phyloP scores from a whole-genome alignment of 352 stramenopile species.

The Phytophthora pisi region DNA sequence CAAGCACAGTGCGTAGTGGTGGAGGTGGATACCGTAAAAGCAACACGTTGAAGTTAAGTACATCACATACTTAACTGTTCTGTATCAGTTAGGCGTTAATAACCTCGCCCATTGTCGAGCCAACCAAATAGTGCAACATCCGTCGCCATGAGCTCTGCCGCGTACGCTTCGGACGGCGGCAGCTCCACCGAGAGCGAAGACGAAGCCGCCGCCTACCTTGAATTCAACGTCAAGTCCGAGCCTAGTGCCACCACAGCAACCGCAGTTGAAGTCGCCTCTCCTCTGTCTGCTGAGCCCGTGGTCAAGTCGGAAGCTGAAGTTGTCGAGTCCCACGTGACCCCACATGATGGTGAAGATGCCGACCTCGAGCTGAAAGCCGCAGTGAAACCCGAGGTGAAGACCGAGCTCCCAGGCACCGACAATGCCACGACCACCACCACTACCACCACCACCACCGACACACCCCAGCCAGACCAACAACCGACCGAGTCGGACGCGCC shows the following conservation, averaged over 20 bases:
- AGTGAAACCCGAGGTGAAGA: conserved; percentile 14
- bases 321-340: conserved; percentile 9
- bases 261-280: neutral
- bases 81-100: neutral
- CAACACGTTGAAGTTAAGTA: neutral
- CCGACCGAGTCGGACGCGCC: neutral
- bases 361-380: conserved; percentile 9
- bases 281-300: neutral
- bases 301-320: conserved; percentile 21
- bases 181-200: conserved; percentile 33
- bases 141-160: conserved; percentile 1
- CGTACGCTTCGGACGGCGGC: conserved; percentile 21
- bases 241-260: neutral
- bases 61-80: neutral
- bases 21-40: too few relatives aligned
- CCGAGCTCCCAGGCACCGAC: conserved; percentile 3
- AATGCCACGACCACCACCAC: neutral
- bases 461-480: neutral
- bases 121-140: neutral
- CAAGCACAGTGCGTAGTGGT: too few relatives aligned
- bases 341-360: neutral
- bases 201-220: conserved; percentile 2
- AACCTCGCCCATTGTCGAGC: neutral
- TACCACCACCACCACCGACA: too few relatives aligned
- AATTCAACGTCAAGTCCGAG: conserved; percentile 16